A percentile compares a stretch with the other conserved stretches of the same genome.
Conservation (phyloP, 345 rosid genomes). For the Eucalyptus paniculata region DNA sequence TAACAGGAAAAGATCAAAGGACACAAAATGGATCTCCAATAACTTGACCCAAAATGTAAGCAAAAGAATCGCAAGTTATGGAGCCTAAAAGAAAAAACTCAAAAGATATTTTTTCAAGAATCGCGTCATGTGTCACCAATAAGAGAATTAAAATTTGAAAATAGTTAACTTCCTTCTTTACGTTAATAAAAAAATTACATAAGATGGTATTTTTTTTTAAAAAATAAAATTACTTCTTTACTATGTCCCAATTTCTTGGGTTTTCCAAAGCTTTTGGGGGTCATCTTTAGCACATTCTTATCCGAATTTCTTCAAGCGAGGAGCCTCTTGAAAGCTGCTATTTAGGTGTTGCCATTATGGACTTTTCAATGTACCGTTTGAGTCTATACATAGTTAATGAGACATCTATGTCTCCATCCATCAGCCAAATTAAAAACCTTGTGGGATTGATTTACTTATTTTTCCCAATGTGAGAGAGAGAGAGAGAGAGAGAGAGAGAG, state of each 20-base stretch:
- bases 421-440: background rate
- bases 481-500: background rate
- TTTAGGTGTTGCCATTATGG: background rate
- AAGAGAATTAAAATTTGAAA: no score
- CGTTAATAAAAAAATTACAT: background rate
- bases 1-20: background rate
- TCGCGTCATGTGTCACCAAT: background rate
- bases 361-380: background rate
- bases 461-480: background rate
- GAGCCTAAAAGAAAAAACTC: background rate
- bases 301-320: background rate
- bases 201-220: background rate
- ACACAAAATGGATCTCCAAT: background rate
- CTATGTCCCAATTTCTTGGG: background rate
- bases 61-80: background rate
- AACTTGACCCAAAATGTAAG: background rate
- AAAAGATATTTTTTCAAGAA: background rate
- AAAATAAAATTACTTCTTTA: background rate
- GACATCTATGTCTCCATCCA: background rate
- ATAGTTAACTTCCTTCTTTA: background rate
- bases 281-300: background rate
- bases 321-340: background rate
- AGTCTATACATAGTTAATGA: background rate
- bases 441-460: background rate
- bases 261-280: background rate